phyloP scores from a whole-genome alignment of 345 rosid species.

The Aurinia saxatilis region DNA sequence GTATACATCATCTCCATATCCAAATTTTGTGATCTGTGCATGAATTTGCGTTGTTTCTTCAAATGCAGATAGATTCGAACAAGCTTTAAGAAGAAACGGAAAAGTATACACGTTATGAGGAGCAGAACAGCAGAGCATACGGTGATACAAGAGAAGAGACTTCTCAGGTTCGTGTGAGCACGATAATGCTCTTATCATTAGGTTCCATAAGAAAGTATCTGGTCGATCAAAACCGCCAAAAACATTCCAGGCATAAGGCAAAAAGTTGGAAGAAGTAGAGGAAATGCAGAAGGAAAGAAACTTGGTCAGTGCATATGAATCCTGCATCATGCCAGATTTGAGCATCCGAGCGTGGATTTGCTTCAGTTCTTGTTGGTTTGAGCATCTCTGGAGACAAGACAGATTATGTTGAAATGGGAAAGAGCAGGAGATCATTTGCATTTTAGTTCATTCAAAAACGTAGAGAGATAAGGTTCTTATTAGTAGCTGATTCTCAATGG shows the following conservation, averaged over 20 bases:
- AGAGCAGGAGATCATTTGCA: conserved; percentile 3
- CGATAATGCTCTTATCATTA: conserved; percentile 55
- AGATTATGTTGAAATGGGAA: conserved; percentile 14
- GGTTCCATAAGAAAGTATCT: conserved; percentile 55
- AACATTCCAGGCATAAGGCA: conserved; percentile 40
- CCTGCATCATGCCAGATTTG: conserved; percentile 41
- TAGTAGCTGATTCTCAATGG: neutral
- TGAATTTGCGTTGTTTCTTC: conserved; percentile 52
- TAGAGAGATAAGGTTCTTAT: conserved; percentile 17
- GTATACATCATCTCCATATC: conserved; percentile 41
- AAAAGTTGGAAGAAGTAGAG: conserved; percentile 25
- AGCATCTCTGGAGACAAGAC: conserved; percentile 44
- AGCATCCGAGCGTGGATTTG: conserved; percentile 57
- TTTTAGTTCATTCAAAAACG: neutral
- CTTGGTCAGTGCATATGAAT: conserved; percentile 33
- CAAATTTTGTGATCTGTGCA: conserved; percentile 42
- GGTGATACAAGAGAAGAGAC: conserved; percentile 42
- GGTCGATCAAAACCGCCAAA: conserved; percentile 39
- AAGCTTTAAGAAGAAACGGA: conserved; percentile 67
- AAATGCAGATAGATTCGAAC: conserved; percentile 40
- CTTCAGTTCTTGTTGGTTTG: conserved; percentile 40
- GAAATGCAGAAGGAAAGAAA: conserved; percentile 41
- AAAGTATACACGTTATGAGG: conserved; percentile 53
- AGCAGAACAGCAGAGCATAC: conserved; percentile 43
- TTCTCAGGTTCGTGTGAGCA: conserved; percentile 35